Evolutionary conservation across 768 basidiomycete genomes (phyloP).

Genomic region (Lentinula boryana): DNA sequence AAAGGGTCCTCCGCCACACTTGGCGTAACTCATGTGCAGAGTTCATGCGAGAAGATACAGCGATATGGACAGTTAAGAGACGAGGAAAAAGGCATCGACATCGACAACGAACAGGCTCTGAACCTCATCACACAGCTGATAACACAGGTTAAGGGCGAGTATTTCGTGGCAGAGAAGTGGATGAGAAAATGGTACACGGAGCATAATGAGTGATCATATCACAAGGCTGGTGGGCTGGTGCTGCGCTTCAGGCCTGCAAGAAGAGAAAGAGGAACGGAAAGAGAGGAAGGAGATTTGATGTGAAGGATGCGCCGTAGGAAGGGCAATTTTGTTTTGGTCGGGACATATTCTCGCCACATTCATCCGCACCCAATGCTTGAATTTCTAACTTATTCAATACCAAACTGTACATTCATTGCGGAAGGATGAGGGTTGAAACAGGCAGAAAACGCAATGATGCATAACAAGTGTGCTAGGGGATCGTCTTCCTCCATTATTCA

Average conservation of each 20-base stretch:
- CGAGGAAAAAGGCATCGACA: conserved; percentile 37
- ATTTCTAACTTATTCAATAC: background rate
- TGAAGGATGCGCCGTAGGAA: background rate
- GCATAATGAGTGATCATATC: background rate
- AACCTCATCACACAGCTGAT: conserved; percentile 52
- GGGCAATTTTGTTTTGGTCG: background rate
- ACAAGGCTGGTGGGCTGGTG: background rate
- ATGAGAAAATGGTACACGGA: conserved; percentile 40
- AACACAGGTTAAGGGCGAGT: conserved; percentile 57
- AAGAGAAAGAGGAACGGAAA: background rate
- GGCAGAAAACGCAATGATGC: background rate
- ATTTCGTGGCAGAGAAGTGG: conserved; percentile 61
- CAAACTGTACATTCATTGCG: background rate
- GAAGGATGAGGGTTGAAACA: background rate
- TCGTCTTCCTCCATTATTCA: background rate
- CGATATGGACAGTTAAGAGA: conserved; percentile 72
- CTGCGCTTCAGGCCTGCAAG: background rate
- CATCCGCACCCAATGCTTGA: background rate
- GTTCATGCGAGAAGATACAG: conserved; percentile 87
- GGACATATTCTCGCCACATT: background rate
- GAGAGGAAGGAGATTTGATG: background rate
- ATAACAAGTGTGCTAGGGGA: background rate
- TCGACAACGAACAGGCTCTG: conserved; percentile 47
- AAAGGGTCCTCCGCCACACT: conserved; percentile 97
- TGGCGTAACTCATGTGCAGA: conserved; percentile 76